Base-by-base conservation (phyloP, 208 protist genomes). In the Acanthamoeba culbertsoni region DNA sequence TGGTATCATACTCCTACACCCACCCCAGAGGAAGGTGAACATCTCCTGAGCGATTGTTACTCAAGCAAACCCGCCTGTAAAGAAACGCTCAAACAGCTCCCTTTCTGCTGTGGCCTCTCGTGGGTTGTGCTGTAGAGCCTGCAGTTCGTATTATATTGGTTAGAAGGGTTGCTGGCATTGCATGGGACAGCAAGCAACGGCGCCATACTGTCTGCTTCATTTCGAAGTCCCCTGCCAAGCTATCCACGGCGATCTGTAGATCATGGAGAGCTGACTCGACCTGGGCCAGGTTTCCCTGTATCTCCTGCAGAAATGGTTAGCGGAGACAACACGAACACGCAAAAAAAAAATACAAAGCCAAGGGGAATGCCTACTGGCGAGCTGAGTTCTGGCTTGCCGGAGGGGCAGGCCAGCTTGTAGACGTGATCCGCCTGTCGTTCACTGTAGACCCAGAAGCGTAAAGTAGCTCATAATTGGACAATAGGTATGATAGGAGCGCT, bases 11-110 rank as follows among this genome's bases (percentile, higher is more conserved):
- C n/a, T n/a, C n/a, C n/a, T n/a, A n/a, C n/a, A n/a, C n/a, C n/a
- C 51, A 59, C 23, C 51, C 51, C 51, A 59, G 14, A 14, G 51
- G 23, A 23, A 59, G 51, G 51, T 59, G 51, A n/a, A 23, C 23
- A n/a, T 23, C 16, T 59, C n/a, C n/a, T n/a, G n/a, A n/a, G n/a
- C n/a, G n/a, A n/a, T n/a, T n/a, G n/a, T n/a, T n/a, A n/a, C n/a
- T n/a, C n/a, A n/a, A 59, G 23, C 65, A 4, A 43, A 75, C 33
- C 26, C 65, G 35, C 42, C 65, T 2, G 65, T 75, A 35, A 75
- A 75, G 65, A 75, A 75, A 35, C 65, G 65, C 65, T 75, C 65
- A 16, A 75, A 75, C 31, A 75, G 65, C 26, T 75, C 65, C 31
- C 65, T 10, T 35, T 75, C 65, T 28, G 42, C 37, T 7, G 37